A percentile compares a stretch with the other conserved stretches of the same genome.
Conservation (phyloP, 306 rosid species). For the Abrus precatorius region DNA sequence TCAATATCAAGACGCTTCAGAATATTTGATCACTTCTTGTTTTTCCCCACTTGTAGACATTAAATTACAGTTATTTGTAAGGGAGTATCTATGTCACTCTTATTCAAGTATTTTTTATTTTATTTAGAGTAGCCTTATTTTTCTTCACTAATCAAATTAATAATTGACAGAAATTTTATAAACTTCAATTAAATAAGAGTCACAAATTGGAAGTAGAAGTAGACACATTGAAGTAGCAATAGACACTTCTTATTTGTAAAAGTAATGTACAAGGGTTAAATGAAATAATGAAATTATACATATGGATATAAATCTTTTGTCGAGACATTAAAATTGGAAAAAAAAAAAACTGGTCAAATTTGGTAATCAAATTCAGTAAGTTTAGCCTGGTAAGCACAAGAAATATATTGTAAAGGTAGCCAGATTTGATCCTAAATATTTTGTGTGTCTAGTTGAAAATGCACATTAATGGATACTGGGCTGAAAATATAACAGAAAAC, state of each 20-base stretch:
- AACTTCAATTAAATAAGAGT: background rate
- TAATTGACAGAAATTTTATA: background rate
- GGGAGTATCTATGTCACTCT: background rate
- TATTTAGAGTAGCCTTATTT: background rate
- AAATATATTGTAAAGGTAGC: background rate
- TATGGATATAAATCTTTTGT: conserved; percentile 27
- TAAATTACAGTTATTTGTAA: conserved; percentile 13
- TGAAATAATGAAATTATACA: conserved; percentile 1
- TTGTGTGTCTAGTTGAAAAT: conserved; percentile 25
- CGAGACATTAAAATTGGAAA: conserved; percentile 13
- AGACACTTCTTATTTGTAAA: background rate
- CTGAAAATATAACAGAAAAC: conserved; percentile 16
- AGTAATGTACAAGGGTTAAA: conserved; percentile 1
- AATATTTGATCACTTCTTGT: background rate
- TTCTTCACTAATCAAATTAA: conserved; percentile 1
- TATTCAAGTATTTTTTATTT: background rate
- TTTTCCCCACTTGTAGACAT: background rate
- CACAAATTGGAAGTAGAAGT: background rate
- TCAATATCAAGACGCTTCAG: conserved; percentile 27
- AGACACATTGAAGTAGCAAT: background rate
- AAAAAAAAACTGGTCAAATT: background rate
- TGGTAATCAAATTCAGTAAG: conserved; percentile 7
- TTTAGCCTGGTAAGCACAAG: background rate
- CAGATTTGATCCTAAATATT: conserved; percentile 1
- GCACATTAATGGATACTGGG: conserved; percentile 9